Evolutionary conservation across 1,284 basidiomycete species (phyloP), one percentile per base, ranked within the genome.

Genomic region (Trichosporon sp.): DNA sequence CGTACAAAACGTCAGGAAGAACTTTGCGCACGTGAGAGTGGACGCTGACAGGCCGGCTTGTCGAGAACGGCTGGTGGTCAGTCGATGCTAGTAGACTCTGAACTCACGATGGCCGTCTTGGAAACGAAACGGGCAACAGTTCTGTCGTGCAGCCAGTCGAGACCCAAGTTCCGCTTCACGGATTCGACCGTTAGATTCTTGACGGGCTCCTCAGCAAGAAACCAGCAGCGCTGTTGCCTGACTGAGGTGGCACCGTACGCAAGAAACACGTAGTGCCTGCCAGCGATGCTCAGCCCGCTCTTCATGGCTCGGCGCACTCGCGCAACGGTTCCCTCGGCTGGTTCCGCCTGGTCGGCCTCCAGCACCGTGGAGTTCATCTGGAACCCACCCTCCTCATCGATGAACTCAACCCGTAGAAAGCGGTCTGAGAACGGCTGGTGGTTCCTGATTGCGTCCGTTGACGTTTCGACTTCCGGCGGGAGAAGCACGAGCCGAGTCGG

Each of bases 381-480:
- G 1, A 79, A 56, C 2, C 71, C 70, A 54, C 74, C 75, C 21
- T 73, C 67, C 54, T 80, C 77, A 67, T 80, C 78, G 7, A 73
- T 71, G 64, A 80, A 78, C 43, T 75, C 74, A 4, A 78, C 78
- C 16, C 77, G 73, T 12, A 80, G 69, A 56, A 80, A 78, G 7
- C 75, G 75, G 43, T 78, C 76, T 11, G 69, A 37, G 19, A 73
- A 61, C 14, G 67, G 21, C 2, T 59, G 43, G 67, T 74, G 71
- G 11, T 66, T 66, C 1, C 77, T 73, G 2, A 78, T 43, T 4
- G 77, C 76, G 51, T 76, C 75, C 56, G 75, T 78, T 0, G 77
- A 78, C 1, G 71, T 74, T 56, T 78, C 75, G 31, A 71, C 71
- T 21, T 74, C 75, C 1, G 77, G 74, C 1, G 76, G 76, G 8